Base-by-base conservation (phyloP, 805 yeast genomes). In the Starmerella stigmatis region DNA sequence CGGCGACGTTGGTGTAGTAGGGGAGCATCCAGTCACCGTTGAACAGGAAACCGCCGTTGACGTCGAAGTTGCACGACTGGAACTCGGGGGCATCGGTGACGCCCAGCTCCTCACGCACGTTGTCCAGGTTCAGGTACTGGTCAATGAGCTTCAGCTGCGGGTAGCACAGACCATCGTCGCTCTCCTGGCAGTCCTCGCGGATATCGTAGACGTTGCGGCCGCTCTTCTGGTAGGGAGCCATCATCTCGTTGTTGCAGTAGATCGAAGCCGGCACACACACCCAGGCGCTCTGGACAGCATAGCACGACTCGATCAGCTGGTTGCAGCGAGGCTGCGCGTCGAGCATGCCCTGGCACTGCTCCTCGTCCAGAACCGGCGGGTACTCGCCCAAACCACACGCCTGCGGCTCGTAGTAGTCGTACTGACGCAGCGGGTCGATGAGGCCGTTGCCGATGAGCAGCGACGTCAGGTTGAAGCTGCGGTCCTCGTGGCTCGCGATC, bases 341-440 rank as follows among this genome's bases (percentile, higher is more conserved):
- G 43, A 73, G 71, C 79, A 86, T 76, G 22, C 67, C 65, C 44
- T 74, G 73, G 69, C 96, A 86, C 60, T 81, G 79, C 51, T 80
- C 86, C 40, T 81, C 85, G 29, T 75, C 67, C 53, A 86, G 68
- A 5, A 86, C 85, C 13, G 88, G 70, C 30, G 82, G 81, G 55
- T 74, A 78, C 31, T 94, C 96, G 55, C 95, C 94, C 59, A 78
- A 71, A 52, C 95, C 95, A 67, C 96, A 86, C 12, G 94, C 95
- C 96, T 86, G 86, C 64, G 94, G 94, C 61, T 81, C 79, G 63
- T 81, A 84, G 65, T 75, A 74, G 51, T 75, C 76, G 64, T 80
- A 79, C 67, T 85, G 95, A 51, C 75, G 72, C 61, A 81, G 73
- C 9, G 94, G 80, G 66, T 86, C 94, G 30, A 94, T 83, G 56